Conservation (phyloP, 495 filamentous ascomycete genomes). For the Penicillium desertorum region DNA sequence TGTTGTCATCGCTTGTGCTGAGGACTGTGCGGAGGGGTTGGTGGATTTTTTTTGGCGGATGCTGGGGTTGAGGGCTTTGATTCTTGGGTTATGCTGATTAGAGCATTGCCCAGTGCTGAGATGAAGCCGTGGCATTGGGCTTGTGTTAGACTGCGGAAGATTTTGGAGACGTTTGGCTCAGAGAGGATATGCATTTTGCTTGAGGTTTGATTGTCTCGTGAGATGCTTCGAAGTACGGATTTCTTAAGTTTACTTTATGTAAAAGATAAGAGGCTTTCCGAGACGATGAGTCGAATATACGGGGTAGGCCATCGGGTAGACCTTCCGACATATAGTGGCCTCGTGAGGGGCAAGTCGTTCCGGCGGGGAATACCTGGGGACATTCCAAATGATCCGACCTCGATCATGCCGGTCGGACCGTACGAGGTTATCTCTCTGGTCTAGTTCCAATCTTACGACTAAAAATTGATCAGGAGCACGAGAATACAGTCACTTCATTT, state of each 20-base stretch:
- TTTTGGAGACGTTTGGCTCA: conserved; percentile 37
- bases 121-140: conserved; percentile 39
- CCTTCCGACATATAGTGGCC: conserved; percentile 5
- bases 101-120: conserved; percentile 28
- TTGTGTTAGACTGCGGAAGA: conserved; percentile 37
- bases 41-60: conserved; percentile 45
- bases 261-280: not conserved
- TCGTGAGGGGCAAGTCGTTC: conserved; percentile 9
- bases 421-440: not conserved
- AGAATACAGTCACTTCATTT: not conserved
- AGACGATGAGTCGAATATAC: not conserved
- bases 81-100: conserved; percentile 35
- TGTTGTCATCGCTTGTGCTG: conserved; percentile 61
- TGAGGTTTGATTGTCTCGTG: not conserved
- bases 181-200: conserved; percentile 47
- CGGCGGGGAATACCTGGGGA: not conserved
- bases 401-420: not conserved
- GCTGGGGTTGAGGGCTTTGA: conserved; percentile 19
- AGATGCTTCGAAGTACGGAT: not conserved
- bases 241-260: not conserved
- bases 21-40: conserved; percentile 77
- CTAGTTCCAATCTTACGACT: no score
- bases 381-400: not conserved
- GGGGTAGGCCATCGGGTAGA: conserved; percentile 6
- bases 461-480: no score